phyloP scores from a whole-genome alignment of 2,329 filamentous ascomycete species.

The Magnaporthiopsis poae region DNA sequence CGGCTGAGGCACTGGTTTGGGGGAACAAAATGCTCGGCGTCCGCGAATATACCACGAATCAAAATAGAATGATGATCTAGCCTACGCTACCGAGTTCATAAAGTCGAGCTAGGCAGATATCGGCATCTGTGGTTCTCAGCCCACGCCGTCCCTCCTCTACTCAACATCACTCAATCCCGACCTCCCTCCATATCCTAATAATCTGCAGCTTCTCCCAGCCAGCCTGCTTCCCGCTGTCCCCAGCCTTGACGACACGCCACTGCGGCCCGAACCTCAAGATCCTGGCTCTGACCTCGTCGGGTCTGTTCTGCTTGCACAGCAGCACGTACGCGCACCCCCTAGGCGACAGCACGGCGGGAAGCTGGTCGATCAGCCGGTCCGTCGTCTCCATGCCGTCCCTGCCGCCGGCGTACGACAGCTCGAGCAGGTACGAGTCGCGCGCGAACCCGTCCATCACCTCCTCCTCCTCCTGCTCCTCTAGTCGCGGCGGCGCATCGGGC shows the following conservation, averaged over 20 bases:
- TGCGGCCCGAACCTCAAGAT: slow-evolving; percentile 20
- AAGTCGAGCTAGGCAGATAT: background rate
- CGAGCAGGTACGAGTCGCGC: slow-evolving; percentile 71
- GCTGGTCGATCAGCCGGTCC: slow-evolving; percentile 59
- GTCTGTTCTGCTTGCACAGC: slow-evolving; percentile 83
- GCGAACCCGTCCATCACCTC: slow-evolving; percentile 43
- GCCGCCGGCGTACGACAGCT: slow-evolving; percentile 82
- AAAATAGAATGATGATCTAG: background rate
- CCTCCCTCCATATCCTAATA: slow-evolving; percentile 67
- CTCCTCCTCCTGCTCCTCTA: slow-evolving; percentile 16
- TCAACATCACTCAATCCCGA: slow-evolving; percentile 7
- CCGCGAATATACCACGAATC: background rate
- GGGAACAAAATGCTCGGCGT: background rate
- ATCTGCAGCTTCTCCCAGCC: slow-evolving; percentile 94
- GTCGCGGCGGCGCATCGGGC: slow-evolving; percentile 51
- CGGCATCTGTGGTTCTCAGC: background rate
- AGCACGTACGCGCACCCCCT: slow-evolving; percentile 80
- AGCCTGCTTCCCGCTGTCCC: slow-evolving; percentile 72
- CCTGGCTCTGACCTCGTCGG: slow-evolving; percentile 35
- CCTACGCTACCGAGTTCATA: background rate
- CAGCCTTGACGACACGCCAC: slow-evolving; percentile 72
- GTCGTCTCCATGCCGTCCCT: slow-evolving; percentile 90
- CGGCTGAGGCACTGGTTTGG: background rate
- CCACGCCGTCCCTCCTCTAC: background rate
- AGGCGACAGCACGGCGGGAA: slow-evolving; percentile 54